Percentiles rank a stretch among this genome's conserved stretches.
phyloP scores from a whole-genome alignment of 192 early-diverging fungal species.

The Lobosporangium transversale region DNA sequence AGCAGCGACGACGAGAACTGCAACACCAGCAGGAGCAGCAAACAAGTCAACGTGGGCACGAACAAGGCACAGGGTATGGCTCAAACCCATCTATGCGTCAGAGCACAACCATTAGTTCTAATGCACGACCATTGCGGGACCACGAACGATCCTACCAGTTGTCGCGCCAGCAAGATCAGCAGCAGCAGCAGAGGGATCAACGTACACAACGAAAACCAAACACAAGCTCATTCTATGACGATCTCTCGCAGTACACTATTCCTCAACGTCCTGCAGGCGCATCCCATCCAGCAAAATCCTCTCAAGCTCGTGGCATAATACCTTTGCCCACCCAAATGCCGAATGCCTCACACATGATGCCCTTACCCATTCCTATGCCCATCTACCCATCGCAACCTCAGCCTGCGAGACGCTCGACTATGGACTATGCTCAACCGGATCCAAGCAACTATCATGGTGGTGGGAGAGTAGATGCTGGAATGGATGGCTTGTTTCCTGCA shows the following conservation, averaged over 20 bases:
- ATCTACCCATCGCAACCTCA: background rate
- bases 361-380: background rate
- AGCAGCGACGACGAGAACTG: slow-evolving; percentile 3
- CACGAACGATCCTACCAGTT: slow-evolving; percentile 6
- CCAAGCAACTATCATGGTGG: background rate
- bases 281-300: background rate
- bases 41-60: slow-evolving; percentile 3
- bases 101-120: too few species aligned
- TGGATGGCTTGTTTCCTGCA: slow-evolving; percentile 23
- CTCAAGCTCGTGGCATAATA: background rate
- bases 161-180: background rate
- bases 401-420: background rate
- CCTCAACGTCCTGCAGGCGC: background rate
- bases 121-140: too few species aligned
- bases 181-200: background rate
- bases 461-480: background rate
- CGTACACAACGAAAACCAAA: too few species aligned
- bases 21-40: background rate
- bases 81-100: too few species aligned
- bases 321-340: background rate
- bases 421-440: background rate
- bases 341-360: too few species aligned
- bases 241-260: background rate
- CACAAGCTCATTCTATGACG: background rate
- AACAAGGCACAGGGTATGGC: slow-evolving; percentile 4